A percentile compares a stretch with the other conserved stretches of the same genome.
These are phyloP conservation scores for Carex kokanica DNA, from an alignment of 176 grass and related monocot genomes.

Conservation along the genomic window DNA sequence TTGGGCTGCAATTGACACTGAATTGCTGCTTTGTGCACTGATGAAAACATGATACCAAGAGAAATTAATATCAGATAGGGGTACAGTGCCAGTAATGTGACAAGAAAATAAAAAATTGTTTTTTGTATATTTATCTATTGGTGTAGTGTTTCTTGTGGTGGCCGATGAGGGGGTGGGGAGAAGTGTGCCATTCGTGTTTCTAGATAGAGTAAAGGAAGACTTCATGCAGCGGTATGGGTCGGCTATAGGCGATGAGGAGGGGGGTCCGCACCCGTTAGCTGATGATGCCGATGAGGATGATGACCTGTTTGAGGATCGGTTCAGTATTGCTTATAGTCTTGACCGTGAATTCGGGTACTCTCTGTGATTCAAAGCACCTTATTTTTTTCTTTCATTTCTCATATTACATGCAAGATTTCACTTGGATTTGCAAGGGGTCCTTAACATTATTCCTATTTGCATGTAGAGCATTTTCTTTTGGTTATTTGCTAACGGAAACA, in stretches of 20 bases:
- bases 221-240: slow-evolving; percentile 89
- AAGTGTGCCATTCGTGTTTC: slow-evolving; percentile 87
- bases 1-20: no score
- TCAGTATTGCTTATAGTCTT: slow-evolving; percentile 89
- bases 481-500: background rate
- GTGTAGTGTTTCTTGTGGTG: slow-evolving; percentile 80
- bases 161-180: slow-evolving; percentile 60
- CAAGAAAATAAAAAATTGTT: slow-evolving; percentile 2
- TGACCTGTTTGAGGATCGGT: slow-evolving; percentile 77
- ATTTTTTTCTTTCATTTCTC: background rate
- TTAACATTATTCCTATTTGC: background rate
- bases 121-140: background rate
- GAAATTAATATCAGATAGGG: background rate
- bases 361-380: background rate
- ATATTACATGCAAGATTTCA: background rate
- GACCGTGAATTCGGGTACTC: slow-evolving; percentile 83
- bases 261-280: slow-evolving; percentile 64
- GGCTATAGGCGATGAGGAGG: slow-evolving; percentile 46
- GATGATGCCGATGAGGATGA: slow-evolving; percentile 79
- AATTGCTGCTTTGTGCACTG: background rate
- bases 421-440: background rate
- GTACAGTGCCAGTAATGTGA: background rate
- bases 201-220: slow-evolving; percentile 81
- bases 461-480: background rate
- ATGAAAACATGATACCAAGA: background rate